These are phyloP conservation scores for Protomyces arabidopsidicola DNA, from an alignment of 1,139 yeast genomes.

Conservation along the genomic window DNA sequence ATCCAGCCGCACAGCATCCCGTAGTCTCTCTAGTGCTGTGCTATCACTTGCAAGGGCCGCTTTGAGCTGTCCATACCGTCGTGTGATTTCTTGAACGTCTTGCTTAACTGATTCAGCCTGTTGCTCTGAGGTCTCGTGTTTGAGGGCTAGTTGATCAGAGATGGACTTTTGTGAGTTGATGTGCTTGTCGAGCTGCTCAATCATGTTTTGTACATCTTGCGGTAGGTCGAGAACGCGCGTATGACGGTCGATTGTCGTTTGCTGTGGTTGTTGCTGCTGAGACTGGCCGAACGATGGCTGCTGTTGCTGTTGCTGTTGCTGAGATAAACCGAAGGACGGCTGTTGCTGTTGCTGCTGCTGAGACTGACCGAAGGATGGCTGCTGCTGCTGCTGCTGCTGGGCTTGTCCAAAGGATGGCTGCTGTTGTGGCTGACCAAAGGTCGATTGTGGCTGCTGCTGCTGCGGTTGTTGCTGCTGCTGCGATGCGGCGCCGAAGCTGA, in stretches of 20 bases:
- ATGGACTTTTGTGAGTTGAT: constrained; percentile 78
- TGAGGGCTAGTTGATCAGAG: constrained; percentile 70
- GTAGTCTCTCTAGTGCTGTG: constrained; percentile 42
- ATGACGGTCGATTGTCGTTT: constrained; percentile 60
- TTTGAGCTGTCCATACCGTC: constrained; percentile 58
- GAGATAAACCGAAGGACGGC: constrained; percentile 6
- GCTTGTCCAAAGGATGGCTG: too few relatives aligned
- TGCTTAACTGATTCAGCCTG: constrained; percentile 75
- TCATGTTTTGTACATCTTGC: constrained; percentile 62
- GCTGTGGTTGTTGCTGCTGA: constrained; percentile 1
- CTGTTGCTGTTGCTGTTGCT: constrained; percentile 3
- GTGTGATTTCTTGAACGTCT: constrained; percentile 68
- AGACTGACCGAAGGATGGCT: constrained; percentile 1
- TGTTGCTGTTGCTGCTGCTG: constrained; percentile 18
- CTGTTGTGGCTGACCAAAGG: constrained; percentile 10
- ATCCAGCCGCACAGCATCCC: constrained; percentile 40
- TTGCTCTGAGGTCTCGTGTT: constrained; percentile 59
- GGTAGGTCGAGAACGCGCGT: constrained; percentile 87
- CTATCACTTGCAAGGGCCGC: constrained; percentile 67
- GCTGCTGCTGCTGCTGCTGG: too few relatives aligned
- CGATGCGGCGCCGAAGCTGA: neutral
- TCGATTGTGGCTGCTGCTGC: neutral
- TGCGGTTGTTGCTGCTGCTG: neutral
- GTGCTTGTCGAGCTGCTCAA: constrained; percentile 77
- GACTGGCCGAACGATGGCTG: constrained; percentile 1